A percentile compares a stretch with the other conserved stretches of the same genome.
These are phyloP conservation scores for Fusarium sp. DNA, from an alignment of 2,329 filamentous ascomycete species.

Conservation along the genomic window DNA sequence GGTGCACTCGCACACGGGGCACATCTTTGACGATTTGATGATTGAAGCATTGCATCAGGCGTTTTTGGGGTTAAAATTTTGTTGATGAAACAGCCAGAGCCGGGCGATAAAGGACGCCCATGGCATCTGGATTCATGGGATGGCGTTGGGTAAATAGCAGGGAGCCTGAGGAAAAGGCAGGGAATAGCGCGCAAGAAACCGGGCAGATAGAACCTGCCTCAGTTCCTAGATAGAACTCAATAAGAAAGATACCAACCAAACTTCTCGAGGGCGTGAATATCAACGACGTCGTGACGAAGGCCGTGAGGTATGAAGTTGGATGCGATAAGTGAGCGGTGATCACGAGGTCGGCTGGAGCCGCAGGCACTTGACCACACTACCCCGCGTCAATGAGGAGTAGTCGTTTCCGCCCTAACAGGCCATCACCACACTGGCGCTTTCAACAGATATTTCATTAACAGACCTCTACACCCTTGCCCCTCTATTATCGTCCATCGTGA, in stretches of 20 bases:
- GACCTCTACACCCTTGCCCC: constrained; percentile 14
- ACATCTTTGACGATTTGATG: constrained; percentile 43
- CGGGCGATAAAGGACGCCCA: constrained; percentile 11
- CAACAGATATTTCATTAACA: constrained; percentile 22
- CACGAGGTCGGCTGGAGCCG: constrained; percentile 37
- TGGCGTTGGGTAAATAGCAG: constrained; percentile 37
- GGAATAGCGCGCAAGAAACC: constrained; percentile 25
- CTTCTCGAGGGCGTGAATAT: neutral
- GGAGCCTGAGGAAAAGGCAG: constrained; percentile 14
- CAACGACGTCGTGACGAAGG: constrained; percentile 7
- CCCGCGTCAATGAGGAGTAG: constrained; percentile 33
- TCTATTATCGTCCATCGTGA: constrained; percentile 18
- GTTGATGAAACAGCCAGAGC: constrained; percentile 21
- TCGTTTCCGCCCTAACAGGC: constrained; percentile 30
- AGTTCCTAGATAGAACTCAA: constrained; percentile 27
- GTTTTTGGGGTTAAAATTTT: constrained; percentile 38
- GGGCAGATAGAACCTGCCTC: constrained; percentile 19
- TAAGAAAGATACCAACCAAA: constrained; percentile 22
- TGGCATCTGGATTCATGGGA: constrained; percentile 29
- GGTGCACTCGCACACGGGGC: constrained; percentile 35
- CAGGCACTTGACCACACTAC: constrained; percentile 27
- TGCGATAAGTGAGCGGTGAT: constrained; percentile 26
- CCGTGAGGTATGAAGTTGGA: constrained; percentile 32
- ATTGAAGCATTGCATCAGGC: constrained; percentile 42
- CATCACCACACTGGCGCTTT: neutral